A percentile compares a stretch with the other conserved stretches of the same genome.
Conservation (phyloP, 129 eudicot species). For the Rutidosis leptorrhynchoides region DNA sequence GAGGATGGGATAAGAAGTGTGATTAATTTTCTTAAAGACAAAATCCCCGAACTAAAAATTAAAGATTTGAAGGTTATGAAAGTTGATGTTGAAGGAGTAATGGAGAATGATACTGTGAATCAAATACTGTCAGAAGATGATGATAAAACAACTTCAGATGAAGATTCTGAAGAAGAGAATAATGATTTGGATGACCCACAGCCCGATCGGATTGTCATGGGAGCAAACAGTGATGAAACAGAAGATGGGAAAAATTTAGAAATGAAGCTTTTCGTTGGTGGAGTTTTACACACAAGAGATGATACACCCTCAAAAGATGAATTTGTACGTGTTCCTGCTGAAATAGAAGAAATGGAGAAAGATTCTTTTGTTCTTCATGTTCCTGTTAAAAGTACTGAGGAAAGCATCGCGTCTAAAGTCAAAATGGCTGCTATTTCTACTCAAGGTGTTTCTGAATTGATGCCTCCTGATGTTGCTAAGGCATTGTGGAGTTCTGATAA, state of each 20-base stretch:
- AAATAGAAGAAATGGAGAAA: constrained; percentile 63
- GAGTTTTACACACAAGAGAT: constrained; percentile 76
- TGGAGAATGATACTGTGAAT: constrained; percentile 45
- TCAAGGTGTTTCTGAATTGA: constrained; percentile 77
- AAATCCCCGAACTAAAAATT: constrained; percentile 81
- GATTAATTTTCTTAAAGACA: constrained; percentile 85
- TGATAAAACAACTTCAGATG: constrained; percentile 39
- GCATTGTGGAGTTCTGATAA: constrained; percentile 76
- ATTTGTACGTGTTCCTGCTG: constrained; percentile 76
- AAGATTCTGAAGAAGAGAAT: constrained; percentile 58
- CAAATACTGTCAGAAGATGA: constrained; percentile 51
- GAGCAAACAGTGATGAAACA: constrained; percentile 40
- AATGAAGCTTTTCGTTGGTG: constrained; percentile 86
- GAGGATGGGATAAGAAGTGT: constrained; percentile 86
- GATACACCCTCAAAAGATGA: constrained; percentile 75
- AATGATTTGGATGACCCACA: constrained; percentile 35
- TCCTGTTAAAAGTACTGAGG: constrained; percentile 54
- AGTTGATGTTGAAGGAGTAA: constrained; percentile 52
- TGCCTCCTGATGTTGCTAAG: constrained; percentile 98
- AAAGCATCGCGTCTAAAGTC: constrained; percentile 46
- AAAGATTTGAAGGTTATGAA: constrained; percentile 74
- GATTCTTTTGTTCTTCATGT: constrained; percentile 86
- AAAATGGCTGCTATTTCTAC: constrained; percentile 70
- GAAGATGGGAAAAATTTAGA: constrained; percentile 60
- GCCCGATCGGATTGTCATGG: constrained; percentile 33